Percentiles rank a stretch among this genome's conserved stretches.
phyloP scores from a whole-genome alignment of 2,329 filamentous ascomycete genomes.

The Pestalotiopsis fici region DNA sequence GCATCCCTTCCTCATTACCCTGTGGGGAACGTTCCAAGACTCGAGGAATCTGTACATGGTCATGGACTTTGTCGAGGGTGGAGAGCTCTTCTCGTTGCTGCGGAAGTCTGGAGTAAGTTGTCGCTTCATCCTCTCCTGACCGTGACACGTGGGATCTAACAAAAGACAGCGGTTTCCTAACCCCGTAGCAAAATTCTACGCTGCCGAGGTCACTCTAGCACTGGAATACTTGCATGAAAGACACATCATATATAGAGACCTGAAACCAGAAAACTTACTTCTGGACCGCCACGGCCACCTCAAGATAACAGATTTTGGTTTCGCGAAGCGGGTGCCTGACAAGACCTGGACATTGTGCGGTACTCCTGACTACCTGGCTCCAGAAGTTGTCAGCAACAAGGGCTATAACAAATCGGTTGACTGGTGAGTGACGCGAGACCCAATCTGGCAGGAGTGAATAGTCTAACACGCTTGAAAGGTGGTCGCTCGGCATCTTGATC shows the following conservation, averaged over 20 bases:
- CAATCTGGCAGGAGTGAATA: not conserved
- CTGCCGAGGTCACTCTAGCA: constrained; percentile 92
- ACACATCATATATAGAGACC: constrained; percentile 96
- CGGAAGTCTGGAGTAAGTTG: constrained; percentile 82
- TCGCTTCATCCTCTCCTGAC: not conserved
- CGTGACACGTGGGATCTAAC: not conserved
- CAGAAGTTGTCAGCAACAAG: constrained; percentile 98
- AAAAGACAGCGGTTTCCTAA: constrained; percentile 87
- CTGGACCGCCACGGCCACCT: constrained; percentile 91
- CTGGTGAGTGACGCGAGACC: constrained; percentile 65
- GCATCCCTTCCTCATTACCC: constrained; percentile 94
- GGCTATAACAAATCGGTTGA: constrained; percentile 99
- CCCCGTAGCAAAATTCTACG: constrained; percentile 98
- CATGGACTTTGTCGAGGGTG: constrained; percentile 99
- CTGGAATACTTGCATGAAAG: constrained; percentile 93
- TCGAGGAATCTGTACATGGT: constrained; percentile 98
- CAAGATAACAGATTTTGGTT: constrained; percentile 98
- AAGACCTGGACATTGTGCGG: constrained; percentile 99
- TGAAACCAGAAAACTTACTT: constrained; percentile 93
- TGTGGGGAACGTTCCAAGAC: constrained; percentile 99
- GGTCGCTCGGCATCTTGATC: constrained; percentile 96
- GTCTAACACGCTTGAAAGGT: constrained; percentile 58
- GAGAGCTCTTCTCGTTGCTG: constrained; percentile 92
- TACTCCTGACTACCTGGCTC: constrained; percentile 95
- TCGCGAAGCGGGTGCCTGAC: constrained; percentile 96